Base-by-base conservation (phyloP, 2,329 filamentous ascomycete species). In the Ceratocystis albifundus region DNA sequence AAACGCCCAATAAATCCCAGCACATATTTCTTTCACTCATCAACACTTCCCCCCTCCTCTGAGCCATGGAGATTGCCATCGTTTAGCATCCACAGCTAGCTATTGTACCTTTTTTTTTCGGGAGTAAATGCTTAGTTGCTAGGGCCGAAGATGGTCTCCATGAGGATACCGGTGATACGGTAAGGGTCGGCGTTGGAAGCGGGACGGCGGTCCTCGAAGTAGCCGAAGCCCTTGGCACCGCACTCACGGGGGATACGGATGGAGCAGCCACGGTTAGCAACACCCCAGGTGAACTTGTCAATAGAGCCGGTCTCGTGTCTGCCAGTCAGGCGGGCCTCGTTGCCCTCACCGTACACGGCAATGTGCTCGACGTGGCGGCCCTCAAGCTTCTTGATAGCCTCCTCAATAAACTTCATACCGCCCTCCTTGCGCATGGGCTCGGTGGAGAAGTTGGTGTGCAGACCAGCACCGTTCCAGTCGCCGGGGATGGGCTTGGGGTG, bases 321-420 rank as follows among this genome's bases (percentile, higher is more conserved):
- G 72, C 94, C 94, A 65, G 93, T 97, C 72, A 97, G 88, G 75
- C 94, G 92, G 72, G 88, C 84, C 72, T 94, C 90, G 81, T 99
- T 99, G 77, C 92, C 93, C 82, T 96, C 90, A 74, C 94, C 91
- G 76, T 96, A 96, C 71, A 96, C 91, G 71, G 88, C 87, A 78
- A 96, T 96, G 84, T 89, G 92, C 82, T 91, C 88, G 71, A 79
- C 77, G 79, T 91, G 88, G 72, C 88, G 87, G 70, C 81, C 82
- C 78, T 89, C 88, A 20, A 92, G 85, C 79, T 90, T 91, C 85
- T 90, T 88, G 79, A 92, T 88, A 65, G 86, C 86, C 64, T 84
- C 84, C 78, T 97, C 92, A 71, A 99, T 99, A 77, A 84, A 79
- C 86, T 96, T 95, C 87, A 97, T 94, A 75, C 94, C 94, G 73